Percentiles rank a stretch among this genome's conserved stretches.
Conservation (phyloP, 805 yeast species). For the Zygosaccharomyces bailii region DNA sequence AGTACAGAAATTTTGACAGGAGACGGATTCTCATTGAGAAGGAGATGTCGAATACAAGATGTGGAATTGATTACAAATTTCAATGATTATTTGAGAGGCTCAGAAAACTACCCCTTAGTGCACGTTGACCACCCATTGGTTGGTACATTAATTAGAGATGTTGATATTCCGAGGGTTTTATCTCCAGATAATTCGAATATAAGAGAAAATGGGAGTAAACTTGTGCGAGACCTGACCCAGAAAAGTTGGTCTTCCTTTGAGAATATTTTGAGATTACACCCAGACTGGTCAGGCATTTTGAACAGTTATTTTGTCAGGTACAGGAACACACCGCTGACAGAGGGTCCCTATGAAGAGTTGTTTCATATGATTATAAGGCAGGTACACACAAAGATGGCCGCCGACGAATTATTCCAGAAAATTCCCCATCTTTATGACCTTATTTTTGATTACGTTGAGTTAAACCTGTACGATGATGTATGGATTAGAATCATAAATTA, state of each 20-base stretch:
- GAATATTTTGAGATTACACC: constrained; percentile 15
- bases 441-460: constrained; percentile 69
- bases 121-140: constrained; percentile 54
- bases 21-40: constrained; percentile 51
- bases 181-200: neutral
- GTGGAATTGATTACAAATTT: constrained; percentile 52
- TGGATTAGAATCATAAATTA: constrained; percentile 49
- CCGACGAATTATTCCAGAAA: constrained; percentile 17
- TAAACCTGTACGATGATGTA: constrained; percentile 59
- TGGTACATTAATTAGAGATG: constrained; percentile 38
- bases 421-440: constrained; percentile 44
- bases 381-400: constrained; percentile 15
- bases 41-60: constrained; percentile 42
- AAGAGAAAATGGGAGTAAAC: neutral
- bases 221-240: constrained; percentile 5
- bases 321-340: constrained; percentile 36
- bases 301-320: constrained; percentile 34
- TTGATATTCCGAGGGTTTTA: neutral
- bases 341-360: constrained; percentile 28
- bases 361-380: constrained; percentile 29
- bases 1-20: constrained; percentile 54
- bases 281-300: constrained; percentile 34
- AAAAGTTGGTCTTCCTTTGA: constrained; percentile 15
- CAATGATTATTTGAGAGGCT: constrained; percentile 57
- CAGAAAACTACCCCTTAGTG: constrained; percentile 53